Evolutionary conservation across 1,284 basidiomycete species (phyloP), one percentile per base, ranked within the genome.

Genomic region (Abortiporus biennis): DNA sequence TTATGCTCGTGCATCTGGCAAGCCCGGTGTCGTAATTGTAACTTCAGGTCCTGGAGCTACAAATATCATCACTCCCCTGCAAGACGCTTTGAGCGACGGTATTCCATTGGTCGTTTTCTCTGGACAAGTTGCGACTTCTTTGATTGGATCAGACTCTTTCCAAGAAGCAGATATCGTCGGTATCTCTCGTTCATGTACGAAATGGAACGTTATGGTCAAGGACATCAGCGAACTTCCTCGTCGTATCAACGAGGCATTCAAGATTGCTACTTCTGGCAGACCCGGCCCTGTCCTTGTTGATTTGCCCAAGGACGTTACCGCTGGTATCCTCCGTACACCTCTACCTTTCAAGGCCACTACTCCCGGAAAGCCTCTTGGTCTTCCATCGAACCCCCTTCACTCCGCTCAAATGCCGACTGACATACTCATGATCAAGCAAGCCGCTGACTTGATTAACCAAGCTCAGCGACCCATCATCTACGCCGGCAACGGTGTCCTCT

Each of bases 131-230:
- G 96, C 96, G 1, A 98, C 94, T 5, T 90, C 88, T n/a, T 85
- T 92, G 42, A 98, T 99, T 47, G 96, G 95, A 22, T 94, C 91
- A 2, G 95, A 99, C 62, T 89, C 92, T 2, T 99, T 99, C 79
- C 95, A 99, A 64, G 95, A 99, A 66, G 95, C 95, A 34, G 96
- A 99, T 58, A 69, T 98, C 39, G 76, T 99, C 47, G 96, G 96
- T 42, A 99, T 99, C 63, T 96, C 92, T 40, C 75, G 95, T 49
- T 85, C 85, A 53, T 99, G 95, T 71, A 98, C 96, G 21, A 99
- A 99, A 66, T 99, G 95, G 96, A 99, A 99, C 63, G 94, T 99
- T 51, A 96, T 98, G 93, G 91, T 99, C 48, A 98, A 98, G 68
- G 93, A 96, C 62, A 92, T 99, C 49, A 68, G 89, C 20, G 95